Percentiles rank a stretch among this genome's conserved stretches.
These are phyloP conservation scores for Capsella rubella DNA, from an alignment of 441 rosid genomes.

Conservation along the genomic window DNA sequence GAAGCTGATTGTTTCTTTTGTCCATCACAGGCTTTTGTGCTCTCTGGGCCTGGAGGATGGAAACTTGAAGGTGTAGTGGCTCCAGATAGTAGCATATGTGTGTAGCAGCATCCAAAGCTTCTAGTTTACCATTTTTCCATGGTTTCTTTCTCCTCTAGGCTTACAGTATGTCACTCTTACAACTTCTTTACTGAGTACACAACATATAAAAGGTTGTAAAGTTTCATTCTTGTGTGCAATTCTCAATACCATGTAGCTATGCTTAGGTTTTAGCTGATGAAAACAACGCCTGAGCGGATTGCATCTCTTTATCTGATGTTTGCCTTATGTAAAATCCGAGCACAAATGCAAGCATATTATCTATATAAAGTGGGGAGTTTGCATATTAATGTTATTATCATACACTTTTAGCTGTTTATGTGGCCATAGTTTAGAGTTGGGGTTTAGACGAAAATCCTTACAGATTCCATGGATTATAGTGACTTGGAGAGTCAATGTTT, in stretches of 20 bases:
- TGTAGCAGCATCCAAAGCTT: conserved; percentile 18
- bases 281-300: conserved; percentile 12
- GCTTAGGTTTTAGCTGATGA: conserved; percentile 18
- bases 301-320: conserved; percentile 14
- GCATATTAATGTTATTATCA: conserved; percentile 22
- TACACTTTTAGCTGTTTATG: conserved; percentile 18
- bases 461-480: conserved; percentile 59
- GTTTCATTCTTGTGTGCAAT: conserved; percentile 17
- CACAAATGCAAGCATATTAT: conserved; percentile 13
- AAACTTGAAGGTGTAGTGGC: conserved; percentile 83
- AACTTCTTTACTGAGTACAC: neutral
- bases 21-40: conserved; percentile 69
- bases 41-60: conserved; percentile 95
- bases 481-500: conserved; percentile 47
- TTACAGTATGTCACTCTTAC: conserved; percentile 11
- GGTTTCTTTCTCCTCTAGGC: conserved; percentile 25
- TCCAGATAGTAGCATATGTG: conserved; percentile 55
- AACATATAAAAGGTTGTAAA: neutral
- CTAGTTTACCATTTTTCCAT: neutral
- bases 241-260: conserved; percentile 9
- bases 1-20: conserved; percentile 33
- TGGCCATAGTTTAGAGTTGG: neutral
- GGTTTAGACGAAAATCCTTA: conserved; percentile 16
- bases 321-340: conserved; percentile 27
- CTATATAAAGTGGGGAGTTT: conserved; percentile 4